These are phyloP conservation scores for Citrus hindsii DNA, from an alignment of 345 rosid species.

Conservation along the genomic window DNA sequence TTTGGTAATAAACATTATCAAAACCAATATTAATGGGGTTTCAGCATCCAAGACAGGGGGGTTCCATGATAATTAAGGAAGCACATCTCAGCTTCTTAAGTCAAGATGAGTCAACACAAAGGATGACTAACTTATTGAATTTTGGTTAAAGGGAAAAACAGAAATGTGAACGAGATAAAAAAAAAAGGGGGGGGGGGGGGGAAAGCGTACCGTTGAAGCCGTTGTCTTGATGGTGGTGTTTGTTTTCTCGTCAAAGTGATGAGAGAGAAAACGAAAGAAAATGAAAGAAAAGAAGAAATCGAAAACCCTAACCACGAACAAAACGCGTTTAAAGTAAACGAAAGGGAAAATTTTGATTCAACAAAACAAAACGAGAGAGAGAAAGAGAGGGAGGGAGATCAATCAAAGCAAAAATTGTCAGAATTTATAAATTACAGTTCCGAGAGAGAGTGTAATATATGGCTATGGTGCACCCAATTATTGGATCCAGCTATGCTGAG, in stretches of 20 bases:
- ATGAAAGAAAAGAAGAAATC: not conserved
- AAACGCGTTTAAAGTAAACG: not conserved
- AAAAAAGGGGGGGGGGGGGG: not conserved
- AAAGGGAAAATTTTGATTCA: not conserved
- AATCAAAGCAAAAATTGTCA: not conserved
- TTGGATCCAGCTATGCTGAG: too few species aligned
- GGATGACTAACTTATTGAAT: not conserved
- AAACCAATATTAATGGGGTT: not conserved
- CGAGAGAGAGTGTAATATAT: too few species aligned
- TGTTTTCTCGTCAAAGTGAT: slow-evolving; percentile 11
- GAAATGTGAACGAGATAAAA: not conserved
- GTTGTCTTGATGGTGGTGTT: not conserved
- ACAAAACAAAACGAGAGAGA: not conserved
- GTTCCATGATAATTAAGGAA: too few species aligned
- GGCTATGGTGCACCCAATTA: too few species aligned
- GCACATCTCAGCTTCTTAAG: too few species aligned
- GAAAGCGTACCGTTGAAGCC: slow-evolving; percentile 26
- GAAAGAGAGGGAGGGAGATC: slow-evolving; percentile 7
- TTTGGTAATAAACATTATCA: not conserved
- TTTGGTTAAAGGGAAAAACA: not conserved
- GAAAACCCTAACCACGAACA: not conserved
- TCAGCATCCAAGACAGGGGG: not conserved
- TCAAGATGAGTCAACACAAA: too few species aligned
- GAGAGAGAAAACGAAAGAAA: slow-evolving; percentile 1
- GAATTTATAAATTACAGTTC: slow-evolving; percentile 1